phyloP scores from a whole-genome alignment of 257 asterid genomes.

The Jacaranda copaia region DNA sequence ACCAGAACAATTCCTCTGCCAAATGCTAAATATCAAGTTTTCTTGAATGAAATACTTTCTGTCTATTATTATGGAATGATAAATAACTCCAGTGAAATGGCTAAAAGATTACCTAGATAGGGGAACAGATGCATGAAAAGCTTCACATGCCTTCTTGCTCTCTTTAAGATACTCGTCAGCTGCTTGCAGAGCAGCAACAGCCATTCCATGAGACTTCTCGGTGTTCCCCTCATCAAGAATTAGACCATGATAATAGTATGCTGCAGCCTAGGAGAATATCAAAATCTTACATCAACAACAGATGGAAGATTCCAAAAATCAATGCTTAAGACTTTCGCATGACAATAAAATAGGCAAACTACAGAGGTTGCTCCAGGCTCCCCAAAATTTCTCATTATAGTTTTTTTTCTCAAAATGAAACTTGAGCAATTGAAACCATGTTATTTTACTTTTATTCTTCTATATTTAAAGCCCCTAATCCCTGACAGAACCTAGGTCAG shows the following conservation, averaged over 20 bases:
- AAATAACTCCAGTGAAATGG: slow-evolving; percentile 10
- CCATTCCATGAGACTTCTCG: slow-evolving; percentile 97
- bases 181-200: slow-evolving; percentile 96
- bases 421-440: no score
- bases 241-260: slow-evolving; percentile 96
- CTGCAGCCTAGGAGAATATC: slow-evolving; percentile 71
- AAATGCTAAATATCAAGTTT: no score
- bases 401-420: no score
- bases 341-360: no score
- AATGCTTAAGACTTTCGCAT: not conserved
- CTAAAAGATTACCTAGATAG: slow-evolving; percentile 69
- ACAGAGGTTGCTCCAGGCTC: no score
- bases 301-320: not conserved
- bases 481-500: no score
- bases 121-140: slow-evolving; percentile 76
- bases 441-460: no score
- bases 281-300: slow-evolving; percentile 9
- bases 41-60: no score
- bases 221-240: slow-evolving; percentile 98
- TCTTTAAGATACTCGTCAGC: slow-evolving; percentile 97
- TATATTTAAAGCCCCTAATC: no score
- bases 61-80: not conserved
- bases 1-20: no score
- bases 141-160: slow-evolving; percentile 86
- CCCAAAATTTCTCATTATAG: no score